These are phyloP conservation scores for Linnemannia schmuckeri DNA, from an alignment of 192 early-diverging fungal genomes.

Conservation along the genomic window DNA sequence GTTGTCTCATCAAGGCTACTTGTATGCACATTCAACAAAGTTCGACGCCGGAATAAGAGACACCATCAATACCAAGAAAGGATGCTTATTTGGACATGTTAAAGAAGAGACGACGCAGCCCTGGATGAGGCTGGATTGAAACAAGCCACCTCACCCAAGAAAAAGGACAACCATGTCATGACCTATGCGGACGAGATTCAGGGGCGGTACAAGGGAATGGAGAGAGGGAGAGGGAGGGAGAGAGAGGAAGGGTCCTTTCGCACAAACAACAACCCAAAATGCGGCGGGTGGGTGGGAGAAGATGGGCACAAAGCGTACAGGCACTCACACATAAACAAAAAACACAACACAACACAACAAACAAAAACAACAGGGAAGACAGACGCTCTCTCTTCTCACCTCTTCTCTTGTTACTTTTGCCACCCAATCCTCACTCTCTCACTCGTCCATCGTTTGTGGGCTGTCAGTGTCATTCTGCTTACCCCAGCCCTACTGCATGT, in stretches of 20 bases:
- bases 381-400: background rate
- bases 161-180: background rate
- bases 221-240: background rate
- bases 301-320: too few species aligned
- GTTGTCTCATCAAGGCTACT: too few species aligned
- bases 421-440: background rate
- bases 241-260: background rate
- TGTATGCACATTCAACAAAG: too few species aligned
- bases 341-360: background rate
- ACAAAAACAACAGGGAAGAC: background rate
- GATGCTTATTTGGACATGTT: too few species aligned
- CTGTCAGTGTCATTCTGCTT: background rate
- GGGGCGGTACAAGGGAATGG: background rate
- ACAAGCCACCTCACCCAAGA: background rate
- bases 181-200: background rate
- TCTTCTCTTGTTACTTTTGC: background rate
- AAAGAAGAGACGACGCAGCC: too few species aligned
- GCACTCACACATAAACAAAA: background rate
- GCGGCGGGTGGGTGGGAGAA: background rate
- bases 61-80: background rate
- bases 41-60: background rate
- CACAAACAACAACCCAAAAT: background rate
- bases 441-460: background rate
- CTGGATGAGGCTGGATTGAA: background rate
- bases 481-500: background rate